phyloP scores from a whole-genome alignment of 805 yeast species.

The Suhomyces tanzawaensis region DNA sequence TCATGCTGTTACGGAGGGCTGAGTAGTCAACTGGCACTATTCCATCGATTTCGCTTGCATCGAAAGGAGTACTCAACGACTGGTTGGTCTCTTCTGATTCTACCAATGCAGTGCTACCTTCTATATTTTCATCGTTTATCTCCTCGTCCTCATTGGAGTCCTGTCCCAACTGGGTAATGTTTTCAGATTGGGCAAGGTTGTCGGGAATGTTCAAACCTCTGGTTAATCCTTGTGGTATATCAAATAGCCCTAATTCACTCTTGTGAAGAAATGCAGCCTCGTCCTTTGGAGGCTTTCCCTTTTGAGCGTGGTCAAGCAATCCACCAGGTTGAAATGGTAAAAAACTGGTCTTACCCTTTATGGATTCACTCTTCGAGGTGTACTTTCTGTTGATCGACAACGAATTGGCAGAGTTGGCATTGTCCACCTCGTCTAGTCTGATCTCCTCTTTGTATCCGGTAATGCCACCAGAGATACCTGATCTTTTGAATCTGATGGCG shows the following conservation, averaged over 20 bases:
- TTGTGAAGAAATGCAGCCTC: constrained; percentile 51
- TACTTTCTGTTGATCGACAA: constrained; percentile 69
- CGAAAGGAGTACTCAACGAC: constrained; percentile 19
- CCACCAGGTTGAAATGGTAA: constrained; percentile 97
- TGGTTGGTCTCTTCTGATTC: constrained; percentile 1
- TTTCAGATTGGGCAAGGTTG: constrained; percentile 4
- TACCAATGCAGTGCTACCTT: constrained; percentile 13
- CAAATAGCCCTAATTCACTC: constrained; percentile 72
- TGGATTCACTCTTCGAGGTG: constrained; percentile 56
- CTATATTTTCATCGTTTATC: constrained; percentile 11
- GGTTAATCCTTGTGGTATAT: constrained; percentile 75
- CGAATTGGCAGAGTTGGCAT: constrained; percentile 64
- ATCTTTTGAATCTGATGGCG: constrained; percentile 62
- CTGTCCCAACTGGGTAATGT: constrained; percentile 11
- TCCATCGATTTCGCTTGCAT: constrained; percentile 48
- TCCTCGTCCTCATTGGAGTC: constrained; percentile 7
- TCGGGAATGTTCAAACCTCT: constrained; percentile 56
- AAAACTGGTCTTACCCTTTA: constrained; percentile 68
- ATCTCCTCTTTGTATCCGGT: constrained; percentile 57
- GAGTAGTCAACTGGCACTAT: constrained; percentile 36
- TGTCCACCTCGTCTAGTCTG: constrained; percentile 42
- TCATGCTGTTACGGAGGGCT: constrained; percentile 20
- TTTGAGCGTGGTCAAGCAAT: constrained; percentile 16
- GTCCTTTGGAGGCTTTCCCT: constrained; percentile 22
- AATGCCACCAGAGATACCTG: constrained; percentile 75